Percentiles rank a stretch among this genome's conserved stretches.
These are phyloP conservation scores for Penicillium paxilli DNA, from an alignment of 495 filamentous ascomycete genomes.

Conservation along the genomic window DNA sequence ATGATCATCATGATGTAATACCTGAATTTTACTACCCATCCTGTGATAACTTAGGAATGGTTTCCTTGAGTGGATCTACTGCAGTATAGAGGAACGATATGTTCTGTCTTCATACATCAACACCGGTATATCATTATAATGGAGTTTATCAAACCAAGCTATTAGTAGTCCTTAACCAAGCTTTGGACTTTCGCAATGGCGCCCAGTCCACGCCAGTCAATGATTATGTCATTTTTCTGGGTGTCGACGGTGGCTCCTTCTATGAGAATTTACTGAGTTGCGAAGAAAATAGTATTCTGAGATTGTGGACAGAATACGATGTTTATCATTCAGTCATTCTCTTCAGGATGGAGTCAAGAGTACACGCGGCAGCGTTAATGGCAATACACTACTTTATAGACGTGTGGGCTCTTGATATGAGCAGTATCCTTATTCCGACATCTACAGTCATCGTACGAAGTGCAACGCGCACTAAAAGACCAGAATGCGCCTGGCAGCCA, in stretches of 20 bases:
- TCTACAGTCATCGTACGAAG: background rate
- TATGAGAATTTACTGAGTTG: background rate
- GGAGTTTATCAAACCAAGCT: too few species aligned
- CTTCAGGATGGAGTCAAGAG: background rate
- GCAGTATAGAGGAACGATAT: too few species aligned
- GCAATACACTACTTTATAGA: background rate
- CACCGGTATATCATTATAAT: too few species aligned
- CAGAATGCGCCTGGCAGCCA: background rate
- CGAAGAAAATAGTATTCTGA: background rate
- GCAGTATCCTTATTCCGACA: background rate
- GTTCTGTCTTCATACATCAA: too few species aligned
- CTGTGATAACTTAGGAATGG: too few species aligned
- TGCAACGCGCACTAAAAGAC: background rate
- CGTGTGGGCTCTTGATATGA: background rate
- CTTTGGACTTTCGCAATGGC: too few species aligned
- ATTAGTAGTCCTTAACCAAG: too few species aligned
- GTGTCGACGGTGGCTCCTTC: background rate
- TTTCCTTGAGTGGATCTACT: too few species aligned
- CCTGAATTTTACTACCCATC: too few species aligned
- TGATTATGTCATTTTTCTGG: background rate
- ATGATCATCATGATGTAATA: too few species aligned
- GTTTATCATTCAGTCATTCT: background rate
- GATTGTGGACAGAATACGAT: background rate
- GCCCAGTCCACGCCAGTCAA: too few species aligned
- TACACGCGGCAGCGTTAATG: background rate